Evolutionary conservation across 768 basidiomycete species (phyloP).

Genomic region (Mycena chlorophos): DNA sequence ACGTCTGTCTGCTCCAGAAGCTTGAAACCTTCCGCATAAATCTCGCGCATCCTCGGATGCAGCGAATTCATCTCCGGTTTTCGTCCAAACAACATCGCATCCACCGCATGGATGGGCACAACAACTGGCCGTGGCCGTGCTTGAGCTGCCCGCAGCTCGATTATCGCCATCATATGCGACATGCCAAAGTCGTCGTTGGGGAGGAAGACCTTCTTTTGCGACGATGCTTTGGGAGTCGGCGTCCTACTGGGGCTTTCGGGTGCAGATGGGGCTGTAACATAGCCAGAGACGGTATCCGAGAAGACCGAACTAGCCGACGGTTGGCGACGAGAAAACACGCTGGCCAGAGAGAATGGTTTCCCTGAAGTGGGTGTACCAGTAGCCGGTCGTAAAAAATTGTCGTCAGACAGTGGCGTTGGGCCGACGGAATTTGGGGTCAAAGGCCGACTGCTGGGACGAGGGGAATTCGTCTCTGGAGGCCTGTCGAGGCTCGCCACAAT

Average conservation of each 20-base stretch:
- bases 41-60: conserved; percentile 70
- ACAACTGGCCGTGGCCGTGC: conserved; percentile 27
- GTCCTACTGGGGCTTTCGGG: conserved; percentile 28
- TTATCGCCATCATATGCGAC: conserved; percentile 82
- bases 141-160: conserved; percentile 62
- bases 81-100: conserved; percentile 71
- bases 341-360: conserved; percentile 21
- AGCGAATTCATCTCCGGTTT: conserved; percentile 59
- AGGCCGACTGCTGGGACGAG: conserved; percentile 60
- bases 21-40: conserved; percentile 69
- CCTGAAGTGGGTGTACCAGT: conserved; percentile 40
- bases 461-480: conserved; percentile 59
- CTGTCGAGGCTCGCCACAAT: conserved; percentile 74
- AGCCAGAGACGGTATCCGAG: conserved; percentile 56
- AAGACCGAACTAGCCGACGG: conserved; percentile 76
- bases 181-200: conserved; percentile 88
- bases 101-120: conserved; percentile 55
- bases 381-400: conserved; percentile 25
- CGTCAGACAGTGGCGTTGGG: conserved; percentile 15
- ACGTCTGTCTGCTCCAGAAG: conserved; percentile 80
- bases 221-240: conserved; percentile 34
- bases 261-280: conserved; percentile 43
- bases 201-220: conserved; percentile 47
- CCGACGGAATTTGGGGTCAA: conserved; percentile 44
- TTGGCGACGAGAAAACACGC: conserved; percentile 45